Conservation (phyloP, 2,329 filamentous ascomycete genomes). For the Aspergillus pseudotamarii region DNA sequence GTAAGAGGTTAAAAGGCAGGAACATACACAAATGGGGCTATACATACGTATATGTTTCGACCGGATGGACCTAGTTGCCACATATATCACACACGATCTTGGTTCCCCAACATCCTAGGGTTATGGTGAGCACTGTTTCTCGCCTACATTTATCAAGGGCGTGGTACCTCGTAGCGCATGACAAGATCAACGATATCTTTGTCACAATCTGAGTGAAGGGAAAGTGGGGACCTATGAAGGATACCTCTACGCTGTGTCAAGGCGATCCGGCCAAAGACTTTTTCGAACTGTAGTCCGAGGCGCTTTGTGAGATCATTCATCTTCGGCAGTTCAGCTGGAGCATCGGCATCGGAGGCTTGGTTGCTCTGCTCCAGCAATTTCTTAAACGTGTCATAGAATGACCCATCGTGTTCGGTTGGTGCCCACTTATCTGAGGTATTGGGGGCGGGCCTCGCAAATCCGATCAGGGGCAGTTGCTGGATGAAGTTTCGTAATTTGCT, state of each 20-base stretch:
- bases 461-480: constrained; percentile 39
- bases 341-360: constrained; percentile 50
- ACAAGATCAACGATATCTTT: constrained; percentile 55
- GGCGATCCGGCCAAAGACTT: constrained; percentile 68
- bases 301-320: constrained; percentile 66
- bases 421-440: constrained; percentile 51
- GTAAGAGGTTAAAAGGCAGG: not conserved
- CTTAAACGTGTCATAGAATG: constrained; percentile 51
- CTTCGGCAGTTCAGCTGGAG: constrained; percentile 59
- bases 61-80: constrained; percentile 36
- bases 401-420: constrained; percentile 37
- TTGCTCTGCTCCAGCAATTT: constrained; percentile 55
- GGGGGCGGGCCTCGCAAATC: constrained; percentile 27
- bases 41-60: constrained; percentile 37
- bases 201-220: constrained; percentile 47
- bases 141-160: not conserved
- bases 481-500: constrained; percentile 68
- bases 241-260: constrained; percentile 70
- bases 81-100: constrained; percentile 35
- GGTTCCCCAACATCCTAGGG: constrained; percentile 28
- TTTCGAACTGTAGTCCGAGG: constrained; percentile 60
- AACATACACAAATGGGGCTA: not conserved
- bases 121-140: constrained; percentile 9
- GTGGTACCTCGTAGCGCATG: constrained; percentile 56
- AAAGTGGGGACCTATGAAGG: constrained; percentile 61